A percentile compares a stretch with the other conserved stretches of the same genome.
These are phyloP conservation scores for Chlorella sp. DNA, from an alignment of 139 green algal genomes.

Conservation along the genomic window DNA sequence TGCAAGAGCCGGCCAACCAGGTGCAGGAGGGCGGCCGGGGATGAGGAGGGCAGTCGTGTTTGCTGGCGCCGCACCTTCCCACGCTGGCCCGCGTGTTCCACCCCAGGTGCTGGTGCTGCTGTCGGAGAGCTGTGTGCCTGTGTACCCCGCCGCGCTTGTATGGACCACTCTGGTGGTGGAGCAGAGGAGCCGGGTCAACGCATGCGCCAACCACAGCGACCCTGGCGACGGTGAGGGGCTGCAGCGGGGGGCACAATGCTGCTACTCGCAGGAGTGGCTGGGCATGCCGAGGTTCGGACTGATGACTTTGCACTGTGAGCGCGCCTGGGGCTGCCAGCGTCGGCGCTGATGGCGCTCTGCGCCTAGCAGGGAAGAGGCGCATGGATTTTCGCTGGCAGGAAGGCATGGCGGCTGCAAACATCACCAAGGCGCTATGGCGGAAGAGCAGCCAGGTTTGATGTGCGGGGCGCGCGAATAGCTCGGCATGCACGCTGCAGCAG, in stretches of 20 bases:
- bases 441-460: not conserved
- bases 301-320: not conserved
- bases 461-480: too few species aligned
- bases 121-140: conserved; percentile 40
- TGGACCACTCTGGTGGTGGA: conserved; percentile 42
- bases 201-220: conserved; percentile 24
- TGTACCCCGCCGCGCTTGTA: conserved; percentile 35
- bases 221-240: not conserved
- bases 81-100: too few species aligned
- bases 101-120: too few species aligned
- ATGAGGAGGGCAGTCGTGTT: too few species aligned
- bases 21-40: too few species aligned
- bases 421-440: not conserved
- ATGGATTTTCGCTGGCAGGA: not conserved
- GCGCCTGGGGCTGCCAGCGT: not conserved
- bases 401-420: not conserved
- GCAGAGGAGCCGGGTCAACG: conserved; percentile 35
- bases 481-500: too few species aligned
- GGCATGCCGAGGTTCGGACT: not conserved
- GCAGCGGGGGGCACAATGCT: not conserved
- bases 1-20: conserved; percentile 46
- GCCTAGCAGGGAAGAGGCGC: not conserved
- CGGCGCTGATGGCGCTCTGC: not conserved
- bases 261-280: not conserved
- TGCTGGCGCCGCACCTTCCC: too few species aligned